These are phyloP conservation scores for Sordaria brevicollis DNA, from an alignment of 495 filamentous ascomycete genomes.

Conservation along the genomic window DNA sequence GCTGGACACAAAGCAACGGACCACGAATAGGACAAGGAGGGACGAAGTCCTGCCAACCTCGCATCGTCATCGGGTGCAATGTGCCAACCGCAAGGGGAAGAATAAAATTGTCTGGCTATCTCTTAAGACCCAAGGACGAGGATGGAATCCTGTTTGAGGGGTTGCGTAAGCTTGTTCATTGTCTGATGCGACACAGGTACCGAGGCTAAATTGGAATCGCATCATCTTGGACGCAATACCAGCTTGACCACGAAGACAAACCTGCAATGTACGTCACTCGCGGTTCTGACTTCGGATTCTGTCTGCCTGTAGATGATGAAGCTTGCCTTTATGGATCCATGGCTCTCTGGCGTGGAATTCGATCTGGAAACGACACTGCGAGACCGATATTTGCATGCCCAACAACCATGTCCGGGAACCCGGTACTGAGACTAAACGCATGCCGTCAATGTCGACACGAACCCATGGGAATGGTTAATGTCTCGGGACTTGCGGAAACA, in stretches of 20 bases:
- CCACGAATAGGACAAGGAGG: neutral
- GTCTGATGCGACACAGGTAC: neutral
- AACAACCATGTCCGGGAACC: no score
- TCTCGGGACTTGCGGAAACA: neutral
- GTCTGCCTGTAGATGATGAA: neutral
- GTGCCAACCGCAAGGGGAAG: neutral
- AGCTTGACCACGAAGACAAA: neutral
- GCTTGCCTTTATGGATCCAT: neutral
- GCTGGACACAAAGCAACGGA: conserved; percentile 1
- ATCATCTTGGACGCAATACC: no score
- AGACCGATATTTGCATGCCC: neutral
- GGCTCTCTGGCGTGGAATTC: neutral
- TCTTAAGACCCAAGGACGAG: neutral
- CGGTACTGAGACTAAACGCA: neutral
- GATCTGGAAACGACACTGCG: neutral
- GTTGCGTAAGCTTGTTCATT: neutral
- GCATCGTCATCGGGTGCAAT: neutral
- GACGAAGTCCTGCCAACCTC: neutral
- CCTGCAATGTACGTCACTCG: neutral
- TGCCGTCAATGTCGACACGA: neutral
- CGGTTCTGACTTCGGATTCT: neutral
- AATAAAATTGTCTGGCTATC: neutral
- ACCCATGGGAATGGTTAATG: neutral
- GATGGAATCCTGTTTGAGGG: neutral
- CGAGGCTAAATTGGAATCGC: no score